phyloP scores from a whole-genome alignment of 805 yeast species.

The Priceomyces carsonii region DNA sequence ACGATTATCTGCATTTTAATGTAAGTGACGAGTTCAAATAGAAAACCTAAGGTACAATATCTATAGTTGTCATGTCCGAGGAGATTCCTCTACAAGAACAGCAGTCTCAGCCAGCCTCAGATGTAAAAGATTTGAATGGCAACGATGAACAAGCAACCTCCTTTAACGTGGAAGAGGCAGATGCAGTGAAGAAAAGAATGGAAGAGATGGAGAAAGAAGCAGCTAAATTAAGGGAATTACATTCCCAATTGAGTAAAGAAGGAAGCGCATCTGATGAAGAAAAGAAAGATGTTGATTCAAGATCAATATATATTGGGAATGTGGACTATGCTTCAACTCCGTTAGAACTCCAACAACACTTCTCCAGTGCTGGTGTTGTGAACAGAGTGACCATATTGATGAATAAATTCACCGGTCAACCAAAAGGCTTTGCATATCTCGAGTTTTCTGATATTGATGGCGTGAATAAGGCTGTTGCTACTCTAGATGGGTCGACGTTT shows the following conservation, averaged over 20 bases:
- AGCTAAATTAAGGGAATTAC: slow-evolving; percentile 58
- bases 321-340: slow-evolving; percentile 82
- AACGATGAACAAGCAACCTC: background rate
- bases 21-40: too few species aligned
- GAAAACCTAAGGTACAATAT: too few species aligned
- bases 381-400: slow-evolving; percentile 77
- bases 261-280: slow-evolving; percentile 30
- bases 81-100: slow-evolving; percentile 26
- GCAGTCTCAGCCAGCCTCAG: slow-evolving; percentile 8
- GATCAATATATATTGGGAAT: slow-evolving; percentile 80
- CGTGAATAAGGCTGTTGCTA: slow-evolving; percentile 62
- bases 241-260: slow-evolving; percentile 29
- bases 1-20: too few species aligned
- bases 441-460: slow-evolving; percentile 73
- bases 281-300: slow-evolving; percentile 69
- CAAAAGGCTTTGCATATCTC: slow-evolving; percentile 85
- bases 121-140: background rate
- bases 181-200: slow-evolving; percentile 41
- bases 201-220: slow-evolving; percentile 65
- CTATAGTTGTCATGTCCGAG: slow-evolving; percentile 38
- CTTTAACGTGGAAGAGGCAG: slow-evolving; percentile 7
- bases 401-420: slow-evolving; percentile 75
- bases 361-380: slow-evolving; percentile 68
- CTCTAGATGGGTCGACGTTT: slow-evolving; percentile 63
- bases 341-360: slow-evolving; percentile 74